A percentile compares a stretch with the other conserved stretches of the same genome.
phyloP scores from a whole-genome alignment of 495 filamentous ascomycete genomes.

The Aspergillus bertholletiae region DNA sequence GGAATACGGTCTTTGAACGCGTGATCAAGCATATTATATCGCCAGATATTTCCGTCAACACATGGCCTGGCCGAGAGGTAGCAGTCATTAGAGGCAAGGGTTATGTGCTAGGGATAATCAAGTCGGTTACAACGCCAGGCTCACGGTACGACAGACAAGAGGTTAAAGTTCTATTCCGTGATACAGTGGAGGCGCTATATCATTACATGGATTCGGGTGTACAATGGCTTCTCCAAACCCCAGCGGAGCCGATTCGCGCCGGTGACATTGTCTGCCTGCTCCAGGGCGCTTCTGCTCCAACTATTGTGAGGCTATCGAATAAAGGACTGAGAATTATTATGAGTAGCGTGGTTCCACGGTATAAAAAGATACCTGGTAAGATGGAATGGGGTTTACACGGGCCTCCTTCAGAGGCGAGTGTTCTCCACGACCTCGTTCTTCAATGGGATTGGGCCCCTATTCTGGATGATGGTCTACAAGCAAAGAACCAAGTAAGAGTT shows the following conservation, averaged over 20 bases:
- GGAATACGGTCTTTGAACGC: neutral
- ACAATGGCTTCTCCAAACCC: neutral
- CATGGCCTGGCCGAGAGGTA: neutral
- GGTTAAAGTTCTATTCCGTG: neutral
- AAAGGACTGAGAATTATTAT: too few relatives aligned
- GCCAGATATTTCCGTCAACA: neutral
- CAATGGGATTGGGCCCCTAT: too few relatives aligned
- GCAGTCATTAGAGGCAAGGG: constrained; percentile 1
- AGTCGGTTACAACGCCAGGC: neutral
- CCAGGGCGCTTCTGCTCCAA: too few relatives aligned
- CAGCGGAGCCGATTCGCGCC: neutral
- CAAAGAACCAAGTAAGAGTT: too few relatives aligned
- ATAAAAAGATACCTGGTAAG: too few relatives aligned
- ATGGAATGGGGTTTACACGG: too few relatives aligned
- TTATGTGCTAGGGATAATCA: neutral
- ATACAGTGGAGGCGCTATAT: too few relatives aligned
- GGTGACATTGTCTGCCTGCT: constrained; percentile 5
- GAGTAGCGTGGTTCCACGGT: too few relatives aligned
- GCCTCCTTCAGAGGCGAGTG: too few relatives aligned
- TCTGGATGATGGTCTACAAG: too few relatives aligned
- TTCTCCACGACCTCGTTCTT: too few relatives aligned
- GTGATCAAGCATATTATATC: neutral
- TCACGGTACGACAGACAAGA: neutral
- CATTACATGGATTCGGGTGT: neutral
- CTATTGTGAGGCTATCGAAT: too few relatives aligned